Evolutionary conservation across 179 eudicot species (phyloP).

Genomic region (Amaranthus tricolor): DNA sequence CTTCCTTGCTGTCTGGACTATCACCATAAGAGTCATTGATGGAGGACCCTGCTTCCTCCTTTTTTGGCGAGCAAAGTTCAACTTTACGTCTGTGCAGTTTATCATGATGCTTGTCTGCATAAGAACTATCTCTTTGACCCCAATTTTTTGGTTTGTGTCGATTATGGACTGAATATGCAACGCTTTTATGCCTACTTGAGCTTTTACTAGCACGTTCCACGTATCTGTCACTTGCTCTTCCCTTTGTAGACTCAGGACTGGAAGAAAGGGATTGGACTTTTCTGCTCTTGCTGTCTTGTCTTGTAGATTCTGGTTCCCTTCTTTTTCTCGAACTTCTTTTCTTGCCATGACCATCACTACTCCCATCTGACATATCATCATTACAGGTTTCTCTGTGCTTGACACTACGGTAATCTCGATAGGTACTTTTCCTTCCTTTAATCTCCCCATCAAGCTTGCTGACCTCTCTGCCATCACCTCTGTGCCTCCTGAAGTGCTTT

Average conservation of each 20-base stretch:
- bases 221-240: conserved; percentile 25
- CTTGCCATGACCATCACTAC: conserved; percentile 13
- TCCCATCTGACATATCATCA: conserved; percentile 5
- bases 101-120: conserved; percentile 1
- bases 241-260: conserved; percentile 21
- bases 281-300: conserved; percentile 22
- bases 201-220: conserved; percentile 23
- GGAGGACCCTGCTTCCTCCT: conserved; percentile 23
- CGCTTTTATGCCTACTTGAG: conserved; percentile 19
- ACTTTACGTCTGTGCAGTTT: conserved; percentile 10
- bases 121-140: conserved; percentile 6
- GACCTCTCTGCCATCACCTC: conserved; percentile 24
- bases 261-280: conserved; percentile 23
- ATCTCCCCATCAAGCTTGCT: conserved; percentile 21
- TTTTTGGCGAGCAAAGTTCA: background rate
- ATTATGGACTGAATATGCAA: conserved; percentile 1
- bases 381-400: conserved; percentile 20
- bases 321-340: conserved; percentile 25
- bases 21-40: conserved; percentile 29
- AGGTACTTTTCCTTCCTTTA: conserved; percentile 24
- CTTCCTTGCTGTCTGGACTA: conserved; percentile 22
- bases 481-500: conserved; percentile 15
- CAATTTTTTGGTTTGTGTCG: background rate
- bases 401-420: conserved; percentile 13
- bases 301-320: conserved; percentile 15